phyloP scores from a whole-genome alignment of 805 yeast species.

The Sugiyamaella lignohabitans region DNA sequence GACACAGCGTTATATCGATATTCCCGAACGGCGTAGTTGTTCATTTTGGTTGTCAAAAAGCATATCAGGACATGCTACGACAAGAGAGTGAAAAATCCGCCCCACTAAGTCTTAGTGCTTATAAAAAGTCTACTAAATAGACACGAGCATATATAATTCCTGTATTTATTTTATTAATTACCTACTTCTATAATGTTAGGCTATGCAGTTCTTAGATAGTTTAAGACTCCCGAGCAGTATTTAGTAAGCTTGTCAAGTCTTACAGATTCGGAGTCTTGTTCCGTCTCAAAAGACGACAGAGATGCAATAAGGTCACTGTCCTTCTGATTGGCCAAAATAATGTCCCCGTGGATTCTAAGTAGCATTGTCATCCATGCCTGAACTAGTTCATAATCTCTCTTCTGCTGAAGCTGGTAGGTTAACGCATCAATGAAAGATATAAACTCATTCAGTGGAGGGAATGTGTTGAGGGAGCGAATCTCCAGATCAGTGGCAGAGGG shows the following conservation, averaged over 20 bases:
- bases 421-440: conserved; percentile 61
- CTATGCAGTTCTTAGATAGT: conserved; percentile 39
- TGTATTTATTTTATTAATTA: not conserved
- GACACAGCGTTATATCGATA: conserved; percentile 47
- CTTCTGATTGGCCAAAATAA: conserved; percentile 36
- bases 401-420: conserved; percentile 47
- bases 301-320: conserved; percentile 38
- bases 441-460: conserved; percentile 64
- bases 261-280: conserved; percentile 38
- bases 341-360: conserved; percentile 76
- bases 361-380: conserved; percentile 77
- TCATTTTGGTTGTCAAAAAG: conserved; percentile 51
- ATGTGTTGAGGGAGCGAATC: conserved; percentile 62
- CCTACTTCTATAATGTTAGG: not conserved
- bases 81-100: conserved; percentile 3
- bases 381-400: conserved; percentile 64
- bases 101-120: conserved; percentile 5
- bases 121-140: not conserved
- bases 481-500: conserved; percentile 83
- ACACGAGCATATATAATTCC: not conserved
- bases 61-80: conserved; percentile 15
- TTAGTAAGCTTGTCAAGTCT: conserved; percentile 62
- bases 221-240: conserved; percentile 74
- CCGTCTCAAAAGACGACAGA: conserved; percentile 44
- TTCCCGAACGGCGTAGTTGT: conserved; percentile 40